Evolutionary conservation across 1,284 basidiomycete species (phyloP).

Genomic region (Tilletia caries): DNA sequence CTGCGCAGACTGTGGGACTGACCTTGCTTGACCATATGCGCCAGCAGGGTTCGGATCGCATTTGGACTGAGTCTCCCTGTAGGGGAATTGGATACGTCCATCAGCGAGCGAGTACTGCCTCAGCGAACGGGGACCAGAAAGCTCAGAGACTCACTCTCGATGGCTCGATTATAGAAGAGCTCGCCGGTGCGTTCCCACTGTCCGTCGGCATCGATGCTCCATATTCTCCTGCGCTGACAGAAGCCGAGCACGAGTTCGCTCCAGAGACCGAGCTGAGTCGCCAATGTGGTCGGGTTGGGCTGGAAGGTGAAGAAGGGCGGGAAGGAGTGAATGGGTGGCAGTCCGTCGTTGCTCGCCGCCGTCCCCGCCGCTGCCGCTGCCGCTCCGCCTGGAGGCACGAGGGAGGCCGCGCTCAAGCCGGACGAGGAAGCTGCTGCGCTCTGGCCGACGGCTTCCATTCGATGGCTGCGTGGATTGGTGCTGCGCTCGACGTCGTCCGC

Average conservation of each 20-base stretch:
- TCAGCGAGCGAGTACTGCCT: too few species aligned
- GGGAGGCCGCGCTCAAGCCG: background rate
- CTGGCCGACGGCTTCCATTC: background rate
- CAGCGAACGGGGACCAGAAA: too few species aligned
- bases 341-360: background rate
- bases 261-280: constrained; percentile 59
- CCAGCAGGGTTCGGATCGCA: constrained; percentile 29
- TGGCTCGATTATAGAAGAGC: constrained; percentile 12
- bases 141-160: background rate
- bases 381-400: background rate
- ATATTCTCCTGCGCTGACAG: constrained; percentile 55
- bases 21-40: constrained; percentile 37
- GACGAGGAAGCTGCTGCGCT: background rate
- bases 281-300: constrained; percentile 57
- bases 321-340: constrained; percentile 59
- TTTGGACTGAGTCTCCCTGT: constrained; percentile 27
- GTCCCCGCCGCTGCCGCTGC: background rate
- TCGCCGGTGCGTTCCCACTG: constrained; percentile 30
- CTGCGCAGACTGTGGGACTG: background rate
- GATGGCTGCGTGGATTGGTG: background rate
- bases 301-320: constrained; percentile 62
- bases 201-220: constrained; percentile 53
- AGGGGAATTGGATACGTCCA: too few species aligned
- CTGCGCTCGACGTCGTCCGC: constrained; percentile 1
- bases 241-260: constrained; percentile 56